phyloP scores from a whole-genome alignment of 2,329 filamentous ascomycete genomes.

The Bisporella sp. region DNA sequence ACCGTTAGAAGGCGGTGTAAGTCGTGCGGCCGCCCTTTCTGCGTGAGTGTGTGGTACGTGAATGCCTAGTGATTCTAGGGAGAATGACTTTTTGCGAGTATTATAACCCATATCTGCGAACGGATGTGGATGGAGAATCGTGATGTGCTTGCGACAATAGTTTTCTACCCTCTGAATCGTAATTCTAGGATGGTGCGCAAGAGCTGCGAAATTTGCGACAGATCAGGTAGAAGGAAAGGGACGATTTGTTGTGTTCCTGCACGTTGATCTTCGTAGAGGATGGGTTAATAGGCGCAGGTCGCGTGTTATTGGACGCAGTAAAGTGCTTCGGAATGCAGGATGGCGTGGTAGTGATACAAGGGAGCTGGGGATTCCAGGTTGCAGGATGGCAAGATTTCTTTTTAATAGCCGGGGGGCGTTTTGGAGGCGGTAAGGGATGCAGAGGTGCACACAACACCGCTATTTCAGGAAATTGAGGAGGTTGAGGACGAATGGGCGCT shows the following conservation, averaged over 20 bases:
- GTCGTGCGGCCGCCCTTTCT: slow-evolving; percentile 42
- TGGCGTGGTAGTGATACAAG: slow-evolving; percentile 17
- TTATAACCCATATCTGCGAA: slow-evolving; percentile 76
- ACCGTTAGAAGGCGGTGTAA: slow-evolving; percentile 28
- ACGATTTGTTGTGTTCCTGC: slow-evolving; percentile 24
- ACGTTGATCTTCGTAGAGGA: slow-evolving; percentile 24
- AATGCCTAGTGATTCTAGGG: slow-evolving; percentile 86
- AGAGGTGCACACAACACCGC: no score
- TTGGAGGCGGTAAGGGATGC: no score
- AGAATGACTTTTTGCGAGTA: slow-evolving; percentile 92
- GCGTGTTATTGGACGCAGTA: slow-evolving; percentile 17
- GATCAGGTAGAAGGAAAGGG: slow-evolving; percentile 12
- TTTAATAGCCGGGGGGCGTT: no score
- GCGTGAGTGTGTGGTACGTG: slow-evolving; percentile 67
- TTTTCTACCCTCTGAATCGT: background rate
- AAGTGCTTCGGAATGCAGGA: slow-evolving; percentile 21
- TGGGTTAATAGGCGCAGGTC: slow-evolving; percentile 10
- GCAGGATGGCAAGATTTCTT: no score
- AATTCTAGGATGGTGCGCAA: no score
- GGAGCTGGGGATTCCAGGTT: slow-evolving; percentile 4
- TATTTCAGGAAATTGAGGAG: no score
- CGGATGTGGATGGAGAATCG: background rate
- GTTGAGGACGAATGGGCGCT: no score
- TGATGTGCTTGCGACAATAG: slow-evolving; percentile 3
- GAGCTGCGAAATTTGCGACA: slow-evolving; percentile 15